Percentiles rank a stretch among this genome's conserved stretches.
Conservation (phyloP, 495 filamentous ascomycete genomes). For the Talaromyces wortmannii region DNA sequence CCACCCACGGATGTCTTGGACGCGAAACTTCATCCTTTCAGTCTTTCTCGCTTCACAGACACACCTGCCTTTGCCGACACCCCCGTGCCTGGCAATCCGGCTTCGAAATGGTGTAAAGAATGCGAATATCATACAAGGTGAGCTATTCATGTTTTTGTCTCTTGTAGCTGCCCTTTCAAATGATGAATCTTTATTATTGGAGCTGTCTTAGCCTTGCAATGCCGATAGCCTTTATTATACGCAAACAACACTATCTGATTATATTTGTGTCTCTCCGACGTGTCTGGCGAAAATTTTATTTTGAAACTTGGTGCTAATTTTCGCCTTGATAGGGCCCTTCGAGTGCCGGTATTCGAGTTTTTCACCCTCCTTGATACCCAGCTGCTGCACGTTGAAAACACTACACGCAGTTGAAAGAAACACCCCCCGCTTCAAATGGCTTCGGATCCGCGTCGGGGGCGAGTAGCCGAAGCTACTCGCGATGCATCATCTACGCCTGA, state of each 20-base stretch:
- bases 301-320: conserved; percentile 5
- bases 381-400: conserved; percentile 1
- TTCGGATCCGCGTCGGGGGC: conserved; percentile 49
- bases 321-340: conserved; percentile 26
- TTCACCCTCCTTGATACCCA: conserved; percentile 30
- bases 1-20: too few relatives aligned
- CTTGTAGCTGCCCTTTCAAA: conserved; percentile 10
- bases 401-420: background rate
- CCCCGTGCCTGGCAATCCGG: background rate
- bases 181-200: conserved; percentile 81
- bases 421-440: conserved; percentile 32
- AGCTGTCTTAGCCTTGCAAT: conserved; percentile 83
- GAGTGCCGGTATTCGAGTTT: conserved; percentile 31
- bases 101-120: conserved; percentile 14
- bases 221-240: conserved; percentile 44
- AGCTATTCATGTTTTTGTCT: conserved; percentile 6
- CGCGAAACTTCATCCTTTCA: background rate
- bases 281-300: background rate
- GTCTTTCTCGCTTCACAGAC: background rate
- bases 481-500: conserved; percentile 35
- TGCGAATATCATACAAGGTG: conserved; percentile 32
- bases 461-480: conserved; percentile 35
- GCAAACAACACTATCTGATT: conserved; percentile 28
- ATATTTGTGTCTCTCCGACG: conserved; percentile 6
- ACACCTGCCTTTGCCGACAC: background rate